Percentiles rank a stretch among this genome's conserved stretches.
Evolutionary conservation across 768 basidiomycete species (phyloP).

Genomic region (Chalciporus sphaerocephalus): DNA sequence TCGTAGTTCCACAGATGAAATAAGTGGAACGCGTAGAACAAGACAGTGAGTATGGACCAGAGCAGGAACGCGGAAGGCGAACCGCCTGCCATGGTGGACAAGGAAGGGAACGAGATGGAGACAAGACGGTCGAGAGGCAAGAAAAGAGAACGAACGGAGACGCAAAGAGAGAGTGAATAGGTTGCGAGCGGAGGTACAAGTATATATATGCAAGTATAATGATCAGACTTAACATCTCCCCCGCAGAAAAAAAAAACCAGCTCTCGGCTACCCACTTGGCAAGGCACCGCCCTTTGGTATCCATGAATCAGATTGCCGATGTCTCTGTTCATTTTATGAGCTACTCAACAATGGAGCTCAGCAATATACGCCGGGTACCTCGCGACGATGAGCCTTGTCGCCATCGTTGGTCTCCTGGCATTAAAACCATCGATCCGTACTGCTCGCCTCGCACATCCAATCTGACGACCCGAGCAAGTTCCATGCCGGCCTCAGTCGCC

Average conservation of each 20-base stretch:
- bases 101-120: not conserved
- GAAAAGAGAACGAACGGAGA: not conserved
- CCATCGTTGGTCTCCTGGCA: too few species aligned
- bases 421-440: too few species aligned
- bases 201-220: constrained; percentile 1
- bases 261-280: too few species aligned
- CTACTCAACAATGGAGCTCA: too few species aligned
- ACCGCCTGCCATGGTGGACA: constrained; percentile 58
- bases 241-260: constrained; percentile 20
- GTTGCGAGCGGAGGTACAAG: not conserved
- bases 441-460: too few species aligned
- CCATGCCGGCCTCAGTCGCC: too few species aligned
- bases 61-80: constrained; percentile 72
- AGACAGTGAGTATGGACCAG: constrained; percentile 66
- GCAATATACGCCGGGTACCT: too few species aligned
- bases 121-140: not conserved
- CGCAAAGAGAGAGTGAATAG: not conserved
- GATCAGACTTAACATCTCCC: constrained; percentile 17
- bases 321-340: too few species aligned
- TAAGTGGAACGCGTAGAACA: constrained; percentile 63
- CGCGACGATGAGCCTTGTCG: too few species aligned
- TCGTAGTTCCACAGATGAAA: constrained; percentile 82
- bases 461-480: too few species aligned
- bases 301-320: not conserved
- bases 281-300: constrained; percentile 4